These are phyloP conservation scores for Colletotrichum shisoi DNA, from an alignment of 2,329 filamentous ascomycete species.

Conservation along the genomic window DNA sequence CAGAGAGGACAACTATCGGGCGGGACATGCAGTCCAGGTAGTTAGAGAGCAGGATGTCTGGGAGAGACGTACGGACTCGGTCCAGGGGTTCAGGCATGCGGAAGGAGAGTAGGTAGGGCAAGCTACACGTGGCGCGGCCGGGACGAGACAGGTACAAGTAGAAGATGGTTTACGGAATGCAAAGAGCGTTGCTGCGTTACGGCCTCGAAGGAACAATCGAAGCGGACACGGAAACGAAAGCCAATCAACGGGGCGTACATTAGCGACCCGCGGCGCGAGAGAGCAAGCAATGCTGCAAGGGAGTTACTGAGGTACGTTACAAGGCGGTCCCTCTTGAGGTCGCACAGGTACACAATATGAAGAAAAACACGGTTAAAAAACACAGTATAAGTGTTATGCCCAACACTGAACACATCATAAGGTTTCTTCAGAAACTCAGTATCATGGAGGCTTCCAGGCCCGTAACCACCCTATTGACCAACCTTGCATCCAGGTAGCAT, in stretches of 20 bases:
- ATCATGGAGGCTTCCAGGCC: too few species aligned
- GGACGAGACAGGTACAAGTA: not conserved
- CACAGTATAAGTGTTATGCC: too few species aligned
- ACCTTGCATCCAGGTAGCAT: too few species aligned
- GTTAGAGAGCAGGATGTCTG: not conserved
- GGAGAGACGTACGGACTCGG: not conserved
- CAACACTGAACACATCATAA: too few species aligned
- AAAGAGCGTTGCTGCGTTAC: conserved; percentile 29
- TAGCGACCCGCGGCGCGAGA: not conserved
- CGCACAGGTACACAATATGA: too few species aligned
- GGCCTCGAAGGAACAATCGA: not conserved
- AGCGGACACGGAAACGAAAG: not conserved
- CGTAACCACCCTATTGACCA: too few species aligned
- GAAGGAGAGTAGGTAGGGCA: not conserved
- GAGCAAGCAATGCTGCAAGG: conserved; percentile 1
- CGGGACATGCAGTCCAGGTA: conserved; percentile 16
- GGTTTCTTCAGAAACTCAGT: too few species aligned
- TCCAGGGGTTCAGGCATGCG: not conserved
- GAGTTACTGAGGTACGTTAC: too few species aligned
- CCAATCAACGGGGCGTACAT: conserved; percentile 9
- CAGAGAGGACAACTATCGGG: conserved; percentile 12
- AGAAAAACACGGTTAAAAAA: too few species aligned
- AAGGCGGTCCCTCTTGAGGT: too few species aligned
- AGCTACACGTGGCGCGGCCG: not conserved
- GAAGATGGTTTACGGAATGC: conserved; percentile 11